phyloP scores from a whole-genome alignment of 2,329 filamentous ascomycete species.

The Xylariaceae sp. region DNA sequence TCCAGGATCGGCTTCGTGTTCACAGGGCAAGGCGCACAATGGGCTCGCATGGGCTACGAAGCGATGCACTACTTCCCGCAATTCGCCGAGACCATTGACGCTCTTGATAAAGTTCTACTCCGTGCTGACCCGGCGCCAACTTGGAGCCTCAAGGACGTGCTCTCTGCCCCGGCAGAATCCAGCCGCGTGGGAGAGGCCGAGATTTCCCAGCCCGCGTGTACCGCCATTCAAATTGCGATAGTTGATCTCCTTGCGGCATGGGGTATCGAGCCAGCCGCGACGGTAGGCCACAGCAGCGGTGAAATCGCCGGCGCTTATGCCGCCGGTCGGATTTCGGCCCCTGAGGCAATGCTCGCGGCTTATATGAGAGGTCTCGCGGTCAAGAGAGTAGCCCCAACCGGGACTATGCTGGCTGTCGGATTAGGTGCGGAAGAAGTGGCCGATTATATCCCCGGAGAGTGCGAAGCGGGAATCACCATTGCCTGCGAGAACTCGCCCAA shows the following conservation, averaged over 20 bases:
- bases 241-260: constrained; percentile 33
- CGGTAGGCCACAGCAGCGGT: constrained; percentile 37
- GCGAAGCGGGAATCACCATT: neutral
- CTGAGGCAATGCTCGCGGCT: constrained; percentile 19
- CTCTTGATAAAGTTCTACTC: constrained; percentile 5
- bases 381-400: neutral
- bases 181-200: constrained; percentile 15
- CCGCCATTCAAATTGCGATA: constrained; percentile 34
- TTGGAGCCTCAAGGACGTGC: neutral
- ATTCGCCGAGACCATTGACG: neutral
- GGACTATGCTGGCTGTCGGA: constrained; percentile 18
- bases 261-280: constrained; percentile 32
- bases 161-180: neutral
- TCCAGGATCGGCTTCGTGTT: constrained; percentile 8
- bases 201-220: constrained; percentile 31
- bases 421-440: neutral
- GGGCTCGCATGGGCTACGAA: constrained; percentile 24
- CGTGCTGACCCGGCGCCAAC: constrained; percentile 5
- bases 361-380: constrained; percentile 18
- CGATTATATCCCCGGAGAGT: neutral
- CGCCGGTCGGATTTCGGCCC: neutral
- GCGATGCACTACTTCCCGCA: constrained; percentile 12
- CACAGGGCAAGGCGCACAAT: constrained; percentile 29
- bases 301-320: constrained; percentile 32
- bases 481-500: constrained; percentile 27